Evolutionary conservation across 805 yeast species (phyloP).

Genomic region (Blastobotrys muscicola): DNA sequence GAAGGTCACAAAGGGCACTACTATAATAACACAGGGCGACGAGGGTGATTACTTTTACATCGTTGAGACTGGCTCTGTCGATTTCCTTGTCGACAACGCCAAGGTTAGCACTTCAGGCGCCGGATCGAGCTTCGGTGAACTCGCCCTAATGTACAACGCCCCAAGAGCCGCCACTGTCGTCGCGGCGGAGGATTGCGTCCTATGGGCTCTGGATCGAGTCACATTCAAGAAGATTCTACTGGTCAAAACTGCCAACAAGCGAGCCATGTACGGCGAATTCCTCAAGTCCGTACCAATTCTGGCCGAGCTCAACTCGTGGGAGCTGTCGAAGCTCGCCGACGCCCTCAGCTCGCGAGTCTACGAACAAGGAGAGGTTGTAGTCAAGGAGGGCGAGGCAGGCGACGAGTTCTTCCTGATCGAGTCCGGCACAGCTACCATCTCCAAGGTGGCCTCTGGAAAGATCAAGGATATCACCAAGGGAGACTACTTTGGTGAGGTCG

Average conservation of each 20-base stretch:
- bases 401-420: constrained; percentile 68
- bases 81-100: constrained; percentile 61
- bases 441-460: constrained; percentile 47
- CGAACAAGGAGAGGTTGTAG: constrained; percentile 62
- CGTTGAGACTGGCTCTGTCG: constrained; percentile 76
- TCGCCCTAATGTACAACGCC: constrained; percentile 94
- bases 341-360: constrained; percentile 75
- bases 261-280: constrained; percentile 83
- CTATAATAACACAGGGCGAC: constrained; percentile 82
- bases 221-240: constrained; percentile 86
- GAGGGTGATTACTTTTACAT: constrained; percentile 91
- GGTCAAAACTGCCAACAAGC: constrained; percentile 84
- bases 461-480: constrained; percentile 60
- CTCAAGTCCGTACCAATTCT: constrained; percentile 80
- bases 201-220: constrained; percentile 90
- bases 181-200: constrained; percentile 58
- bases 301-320: constrained; percentile 60
- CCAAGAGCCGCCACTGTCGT: constrained; percentile 94
- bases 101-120: constrained; percentile 69
- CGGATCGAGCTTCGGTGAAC: constrained; percentile 91
- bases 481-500: constrained; percentile 95
- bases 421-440: constrained; percentile 73
- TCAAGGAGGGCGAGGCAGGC: constrained; percentile 79
- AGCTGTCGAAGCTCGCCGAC: constrained; percentile 87
- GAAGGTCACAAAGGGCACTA: constrained; percentile 44